phyloP scores from a whole-genome alignment of 2,329 filamentous ascomycete genomes.

The Allantophomopsis lycopodina region DNA sequence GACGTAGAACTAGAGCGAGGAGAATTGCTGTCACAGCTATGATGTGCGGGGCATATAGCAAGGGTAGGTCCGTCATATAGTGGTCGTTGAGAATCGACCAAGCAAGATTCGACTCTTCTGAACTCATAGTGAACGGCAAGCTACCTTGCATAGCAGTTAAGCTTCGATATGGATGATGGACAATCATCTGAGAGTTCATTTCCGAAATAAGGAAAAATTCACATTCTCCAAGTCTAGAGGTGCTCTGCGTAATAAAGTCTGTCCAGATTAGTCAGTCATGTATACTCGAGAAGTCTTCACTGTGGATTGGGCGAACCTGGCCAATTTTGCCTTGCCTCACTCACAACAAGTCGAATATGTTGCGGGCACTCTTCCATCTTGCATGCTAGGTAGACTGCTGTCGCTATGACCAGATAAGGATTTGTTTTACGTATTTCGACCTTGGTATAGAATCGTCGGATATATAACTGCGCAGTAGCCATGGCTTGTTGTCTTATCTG shows the following conservation, averaged over 20 bases:
- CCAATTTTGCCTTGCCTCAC: slow-evolving; percentile 77
- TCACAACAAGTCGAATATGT: slow-evolving; percentile 82
- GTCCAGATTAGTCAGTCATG: slow-evolving; percentile 4
- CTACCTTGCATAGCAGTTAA: slow-evolving; percentile 46
- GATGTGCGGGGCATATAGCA: slow-evolving; percentile 55
- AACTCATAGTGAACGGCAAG: slow-evolving; percentile 35
- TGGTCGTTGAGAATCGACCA: slow-evolving; percentile 64
- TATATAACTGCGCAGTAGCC: slow-evolving; percentile 87
- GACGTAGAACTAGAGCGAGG: slow-evolving; percentile 52
- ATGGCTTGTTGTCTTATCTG: slow-evolving; percentile 80
- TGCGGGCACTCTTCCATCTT: slow-evolving; percentile 98
- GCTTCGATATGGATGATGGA: slow-evolving; percentile 61
- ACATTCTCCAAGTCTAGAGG: slow-evolving; percentile 59
- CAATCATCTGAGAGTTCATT: slow-evolving; percentile 60
- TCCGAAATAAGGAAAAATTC: slow-evolving; percentile 64
- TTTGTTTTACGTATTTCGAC: slow-evolving; percentile 89
- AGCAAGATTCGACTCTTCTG: slow-evolving; percentile 50
- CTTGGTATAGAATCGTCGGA: slow-evolving; percentile 85
- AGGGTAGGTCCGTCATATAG: slow-evolving; percentile 56
- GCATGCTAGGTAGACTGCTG: slow-evolving; percentile 85
- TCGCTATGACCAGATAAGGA: slow-evolving; percentile 84
- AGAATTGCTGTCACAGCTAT: slow-evolving; percentile 59
- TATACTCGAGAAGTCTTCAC: slow-evolving; percentile 1
- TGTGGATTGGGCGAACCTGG: slow-evolving; percentile 33
- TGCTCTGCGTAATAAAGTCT: slow-evolving; percentile 50